Percentiles rank a stretch among this genome's conserved stretches.
These are phyloP conservation scores for Colletotrichum ledebouriae DNA, from an alignment of 2,329 filamentous ascomycete species.

Conservation along the genomic window DNA sequence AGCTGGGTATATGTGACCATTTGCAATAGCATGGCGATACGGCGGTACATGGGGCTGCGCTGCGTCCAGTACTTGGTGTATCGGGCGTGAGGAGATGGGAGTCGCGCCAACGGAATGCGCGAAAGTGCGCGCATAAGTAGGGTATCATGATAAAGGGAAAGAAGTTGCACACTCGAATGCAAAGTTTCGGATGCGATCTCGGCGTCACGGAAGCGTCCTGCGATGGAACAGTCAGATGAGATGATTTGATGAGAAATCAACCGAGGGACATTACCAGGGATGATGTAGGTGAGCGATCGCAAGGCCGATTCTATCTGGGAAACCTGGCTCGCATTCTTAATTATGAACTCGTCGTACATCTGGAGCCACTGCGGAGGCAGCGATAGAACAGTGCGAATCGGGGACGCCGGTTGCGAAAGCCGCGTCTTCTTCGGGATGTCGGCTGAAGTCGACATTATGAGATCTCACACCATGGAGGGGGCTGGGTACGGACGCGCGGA, in stretches of 20 bases:
- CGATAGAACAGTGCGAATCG: conserved; percentile 58
- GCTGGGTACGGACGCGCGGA: neutral
- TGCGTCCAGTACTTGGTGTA: conserved; percentile 78
- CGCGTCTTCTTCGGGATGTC: conserved; percentile 41
- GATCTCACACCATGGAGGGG: conserved; percentile 16
- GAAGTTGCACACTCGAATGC: conserved; percentile 88
- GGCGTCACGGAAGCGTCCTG: conserved; percentile 88
- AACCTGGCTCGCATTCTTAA: conserved; percentile 93
- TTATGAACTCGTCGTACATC: conserved; percentile 90
- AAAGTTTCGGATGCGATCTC: conserved; percentile 95
- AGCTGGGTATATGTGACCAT: conserved; percentile 96
- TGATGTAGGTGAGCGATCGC: conserved; percentile 94
- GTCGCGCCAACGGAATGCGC: conserved; percentile 66
- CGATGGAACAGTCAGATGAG: conserved; percentile 13
- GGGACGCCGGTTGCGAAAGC: conserved; percentile 32
- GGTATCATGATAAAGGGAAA: conserved; percentile 93
- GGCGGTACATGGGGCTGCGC: conserved; percentile 78
- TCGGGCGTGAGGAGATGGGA: conserved; percentile 70
- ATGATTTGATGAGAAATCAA: neutral
- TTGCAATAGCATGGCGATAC: conserved; percentile 85
- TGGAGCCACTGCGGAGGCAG: conserved; percentile 75
- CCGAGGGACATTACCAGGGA: conserved; percentile 73
- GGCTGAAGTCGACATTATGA: conserved; percentile 41
- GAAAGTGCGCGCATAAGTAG: conserved; percentile 79
- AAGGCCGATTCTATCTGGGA: conserved; percentile 95